Conservation (phyloP, 2,329 filamentous ascomycete genomes). For the Fusarium sambucinum region DNA sequence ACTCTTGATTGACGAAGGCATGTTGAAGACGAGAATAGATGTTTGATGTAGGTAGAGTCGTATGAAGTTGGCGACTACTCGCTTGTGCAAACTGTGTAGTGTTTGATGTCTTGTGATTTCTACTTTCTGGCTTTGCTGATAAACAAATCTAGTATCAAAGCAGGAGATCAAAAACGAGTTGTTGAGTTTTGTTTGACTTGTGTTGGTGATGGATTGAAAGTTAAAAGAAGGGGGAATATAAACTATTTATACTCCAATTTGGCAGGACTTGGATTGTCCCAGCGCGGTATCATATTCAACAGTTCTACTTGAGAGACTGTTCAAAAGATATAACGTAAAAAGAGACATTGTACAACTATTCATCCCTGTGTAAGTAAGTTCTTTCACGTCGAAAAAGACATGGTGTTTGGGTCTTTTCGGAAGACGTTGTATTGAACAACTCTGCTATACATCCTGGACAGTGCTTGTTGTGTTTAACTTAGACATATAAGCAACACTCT, state of each 20-base stretch:
- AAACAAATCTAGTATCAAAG: too few relatives aligned
- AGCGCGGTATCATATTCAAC: neutral
- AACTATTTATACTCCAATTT: neutral
- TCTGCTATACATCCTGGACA: neutral
- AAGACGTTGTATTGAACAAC: neutral
- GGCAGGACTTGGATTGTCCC: neutral
- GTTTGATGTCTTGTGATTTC: neutral
- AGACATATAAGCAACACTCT: neutral
- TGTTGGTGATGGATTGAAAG: neutral
- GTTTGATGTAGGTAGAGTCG: neutral
- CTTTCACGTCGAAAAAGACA: neutral
- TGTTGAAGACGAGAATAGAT: neutral
- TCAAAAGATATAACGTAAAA: neutral
- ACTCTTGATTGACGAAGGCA: neutral
- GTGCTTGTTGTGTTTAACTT: neutral
- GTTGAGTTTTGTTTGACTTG: neutral
- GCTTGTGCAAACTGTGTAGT: neutral
- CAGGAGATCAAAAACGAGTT: neutral
- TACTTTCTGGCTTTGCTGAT: too few relatives aligned
- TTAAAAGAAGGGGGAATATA: neutral
- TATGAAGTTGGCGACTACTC: neutral
- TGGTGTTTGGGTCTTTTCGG: neutral
- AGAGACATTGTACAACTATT: neutral
- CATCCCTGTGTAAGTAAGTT: neutral
- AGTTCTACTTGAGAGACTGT: neutral